These are phyloP conservation scores for Epichloe glyceriae DNA, from an alignment of 2,329 filamentous ascomycete genomes.

Conservation along the genomic window DNA sequence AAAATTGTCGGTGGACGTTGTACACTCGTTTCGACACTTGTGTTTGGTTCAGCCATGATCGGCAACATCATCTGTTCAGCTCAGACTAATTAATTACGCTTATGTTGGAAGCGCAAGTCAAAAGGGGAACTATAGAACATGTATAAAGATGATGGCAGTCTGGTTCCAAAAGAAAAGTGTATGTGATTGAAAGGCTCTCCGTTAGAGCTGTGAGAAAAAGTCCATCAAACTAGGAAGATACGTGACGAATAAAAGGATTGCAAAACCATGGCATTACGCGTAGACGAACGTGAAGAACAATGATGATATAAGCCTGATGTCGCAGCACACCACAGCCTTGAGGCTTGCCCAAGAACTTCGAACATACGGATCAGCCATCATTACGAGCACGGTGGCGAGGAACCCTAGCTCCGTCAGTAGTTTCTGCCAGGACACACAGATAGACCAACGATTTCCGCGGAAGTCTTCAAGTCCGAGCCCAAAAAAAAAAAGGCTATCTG, in stretches of 20 bases:
- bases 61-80: not conserved
- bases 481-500: not conserved
- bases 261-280: not conserved
- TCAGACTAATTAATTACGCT: not conserved
- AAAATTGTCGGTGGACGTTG: constrained; percentile 10
- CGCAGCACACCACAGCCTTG: not conserved
- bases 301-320: not conserved
- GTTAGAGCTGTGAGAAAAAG: not conserved
- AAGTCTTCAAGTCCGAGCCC: not conserved
- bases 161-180: too few relatives aligned
- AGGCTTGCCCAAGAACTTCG: not conserved
- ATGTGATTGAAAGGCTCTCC: too few relatives aligned
- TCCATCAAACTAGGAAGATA: not conserved
- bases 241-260: too few relatives aligned
- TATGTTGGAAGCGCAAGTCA: not conserved
- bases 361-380: not conserved
- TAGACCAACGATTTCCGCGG: constrained; percentile 1
- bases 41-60: not conserved
- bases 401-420: not conserved
- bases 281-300: not conserved
- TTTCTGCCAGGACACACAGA: not conserved
- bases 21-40: not conserved
- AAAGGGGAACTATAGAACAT: not conserved
- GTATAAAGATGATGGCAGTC: too few relatives aligned
- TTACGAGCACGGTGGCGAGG: not conserved